phyloP scores from a whole-genome alignment of 2,329 filamentous ascomycete species.

The Colletotrichum zoysiae region DNA sequence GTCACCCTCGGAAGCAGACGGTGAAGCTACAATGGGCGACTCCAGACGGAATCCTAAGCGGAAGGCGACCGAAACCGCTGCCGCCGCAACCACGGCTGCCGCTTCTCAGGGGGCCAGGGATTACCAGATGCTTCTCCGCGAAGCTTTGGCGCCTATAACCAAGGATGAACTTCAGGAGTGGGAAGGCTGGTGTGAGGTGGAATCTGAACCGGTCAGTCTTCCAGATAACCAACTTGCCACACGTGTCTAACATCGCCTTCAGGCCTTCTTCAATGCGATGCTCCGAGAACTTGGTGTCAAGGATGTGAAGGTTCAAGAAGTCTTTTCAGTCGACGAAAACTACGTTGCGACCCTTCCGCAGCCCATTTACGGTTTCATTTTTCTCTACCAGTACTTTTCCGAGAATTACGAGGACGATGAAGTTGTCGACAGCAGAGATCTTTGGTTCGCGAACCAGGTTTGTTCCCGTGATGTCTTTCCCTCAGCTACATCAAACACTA shows the following conservation, averaged over 20 bases:
- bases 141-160: constrained; percentile 61
- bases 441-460: constrained; percentile 97
- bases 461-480: constrained; percentile 11
- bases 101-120: constrained; percentile 36
- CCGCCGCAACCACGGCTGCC: constrained; percentile 33
- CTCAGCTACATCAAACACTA: not conserved
- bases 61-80: constrained; percentile 55
- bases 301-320: constrained; percentile 80
- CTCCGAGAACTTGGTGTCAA: constrained; percentile 82
- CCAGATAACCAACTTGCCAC: not conserved
- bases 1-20: constrained; percentile 18
- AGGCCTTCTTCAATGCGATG: constrained; percentile 90
- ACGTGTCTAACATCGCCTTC: not conserved
- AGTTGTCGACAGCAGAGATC: constrained; percentile 60
- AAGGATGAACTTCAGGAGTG: constrained; percentile 69
- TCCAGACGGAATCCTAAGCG: constrained; percentile 58
- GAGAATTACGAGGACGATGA: constrained; percentile 67
- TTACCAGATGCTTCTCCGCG: constrained; percentile 58
- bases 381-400: constrained; percentile 81
- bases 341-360: constrained; percentile 75
- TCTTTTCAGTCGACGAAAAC: constrained; percentile 78
- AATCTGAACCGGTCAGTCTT: constrained; percentile 83
- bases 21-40: constrained; percentile 30
- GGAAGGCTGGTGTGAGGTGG: constrained; percentile 85
- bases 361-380: constrained; percentile 87